A percentile compares a stretch with the other conserved stretches of the same genome.
Evolutionary conservation across 2,329 filamentous ascomycete genomes (phyloP).

Genomic region (Curvularia hawaiiensis): DNA sequence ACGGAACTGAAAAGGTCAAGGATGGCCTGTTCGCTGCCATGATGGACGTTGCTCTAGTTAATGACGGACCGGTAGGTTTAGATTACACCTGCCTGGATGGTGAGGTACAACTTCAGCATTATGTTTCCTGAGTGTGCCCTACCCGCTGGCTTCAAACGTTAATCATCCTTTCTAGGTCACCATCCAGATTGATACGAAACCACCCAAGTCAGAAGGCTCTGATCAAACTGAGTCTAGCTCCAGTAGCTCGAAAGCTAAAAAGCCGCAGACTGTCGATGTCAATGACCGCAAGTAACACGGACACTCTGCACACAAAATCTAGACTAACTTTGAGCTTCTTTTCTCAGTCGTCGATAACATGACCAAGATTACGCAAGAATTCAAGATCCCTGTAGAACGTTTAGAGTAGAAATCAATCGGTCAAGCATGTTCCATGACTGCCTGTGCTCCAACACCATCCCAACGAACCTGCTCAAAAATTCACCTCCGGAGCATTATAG

Average conservation of each 20-base stretch:
- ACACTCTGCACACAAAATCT: neutral
- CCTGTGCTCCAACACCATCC: neutral
- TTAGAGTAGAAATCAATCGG: conserved; percentile 30
- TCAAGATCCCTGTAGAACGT: conserved; percentile 42
- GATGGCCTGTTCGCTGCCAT: conserved; percentile 98
- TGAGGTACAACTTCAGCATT: conserved; percentile 55
- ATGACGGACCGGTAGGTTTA: conserved; percentile 76
- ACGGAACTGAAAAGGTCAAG: conserved; percentile 77
- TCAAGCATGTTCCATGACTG: neutral
- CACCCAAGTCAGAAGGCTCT: conserved; percentile 47
- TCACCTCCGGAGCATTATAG: neutral
- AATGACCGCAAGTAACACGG: conserved; percentile 25
- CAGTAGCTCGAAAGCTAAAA: neutral
- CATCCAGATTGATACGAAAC: conserved; percentile 55
- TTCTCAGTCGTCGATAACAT: conserved; percentile 35
- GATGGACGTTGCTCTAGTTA: conserved; percentile 96
- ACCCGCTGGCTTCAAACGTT: neutral
- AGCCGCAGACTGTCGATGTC: conserved; percentile 26
- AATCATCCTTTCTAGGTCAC: conserved; percentile 49
- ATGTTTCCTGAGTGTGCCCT: neutral
- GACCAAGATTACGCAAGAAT: conserved; percentile 40
- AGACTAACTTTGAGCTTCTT: neutral
- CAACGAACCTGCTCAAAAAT: neutral
- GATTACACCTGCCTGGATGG: conserved; percentile 62
- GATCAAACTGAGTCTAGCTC: conserved; percentile 18